phyloP scores from a whole-genome alignment of 805 yeast genomes.

The Debaryomyces tyrocola region DNA sequence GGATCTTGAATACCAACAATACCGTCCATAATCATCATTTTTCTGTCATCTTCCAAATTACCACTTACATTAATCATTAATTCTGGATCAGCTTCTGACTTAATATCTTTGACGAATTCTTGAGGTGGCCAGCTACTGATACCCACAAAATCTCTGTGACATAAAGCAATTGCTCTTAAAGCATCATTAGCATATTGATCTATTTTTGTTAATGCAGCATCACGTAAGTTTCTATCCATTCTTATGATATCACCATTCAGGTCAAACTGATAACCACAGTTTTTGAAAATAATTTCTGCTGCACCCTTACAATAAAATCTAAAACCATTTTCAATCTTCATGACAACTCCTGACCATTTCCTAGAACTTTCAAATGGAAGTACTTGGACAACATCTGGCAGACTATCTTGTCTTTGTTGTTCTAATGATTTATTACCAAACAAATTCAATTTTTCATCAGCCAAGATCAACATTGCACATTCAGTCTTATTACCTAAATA shows the following conservation, averaged over 20 bases:
- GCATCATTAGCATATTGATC: conserved; percentile 73
- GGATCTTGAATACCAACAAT: conserved; percentile 96
- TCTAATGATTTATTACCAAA: conserved; percentile 46
- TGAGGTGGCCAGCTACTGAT: conserved; percentile 66
- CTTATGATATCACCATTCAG: conserved; percentile 23
- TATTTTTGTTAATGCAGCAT: conserved; percentile 30
- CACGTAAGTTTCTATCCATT: conserved; percentile 30
- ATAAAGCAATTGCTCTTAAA: conserved; percentile 84
- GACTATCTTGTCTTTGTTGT: conserved; percentile 23
- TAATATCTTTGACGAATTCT: conserved; percentile 28
- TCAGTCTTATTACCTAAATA: conserved; percentile 94
- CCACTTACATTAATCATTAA: conserved; percentile 24
- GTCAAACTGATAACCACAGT: conserved; percentile 48
- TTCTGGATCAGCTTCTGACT: conserved; percentile 24
- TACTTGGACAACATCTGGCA: conserved; percentile 53
- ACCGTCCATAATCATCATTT: conserved; percentile 51
- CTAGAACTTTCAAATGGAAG: conserved; percentile 91
- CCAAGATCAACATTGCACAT: conserved; percentile 76
- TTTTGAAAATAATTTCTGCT: conserved; percentile 76
- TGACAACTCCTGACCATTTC: conserved; percentile 88
- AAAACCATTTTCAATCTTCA: conserved; percentile 48
- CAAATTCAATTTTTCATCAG: conserved; percentile 54
- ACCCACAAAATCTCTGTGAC: conserved; percentile 66
- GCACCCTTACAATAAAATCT: conserved; percentile 88
- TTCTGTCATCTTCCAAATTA: conserved; percentile 21